Conservation (phyloP, 108 stramenopile genomes). For the Cyclotella cryptica region DNA sequence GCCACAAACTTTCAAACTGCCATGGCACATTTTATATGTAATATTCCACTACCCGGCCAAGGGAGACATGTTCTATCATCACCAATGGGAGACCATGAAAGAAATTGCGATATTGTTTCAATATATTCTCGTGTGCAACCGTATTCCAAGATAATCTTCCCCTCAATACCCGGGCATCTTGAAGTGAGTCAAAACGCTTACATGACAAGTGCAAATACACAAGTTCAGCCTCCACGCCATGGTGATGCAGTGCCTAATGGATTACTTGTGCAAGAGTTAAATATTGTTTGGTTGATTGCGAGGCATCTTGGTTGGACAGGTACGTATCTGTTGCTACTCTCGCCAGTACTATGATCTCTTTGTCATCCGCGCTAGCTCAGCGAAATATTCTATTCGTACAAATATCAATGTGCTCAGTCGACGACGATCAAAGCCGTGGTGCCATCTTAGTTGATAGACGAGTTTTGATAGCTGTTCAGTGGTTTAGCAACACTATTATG, state of each 20-base stretch:
- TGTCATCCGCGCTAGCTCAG: not conserved
- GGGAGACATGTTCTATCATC: conserved; percentile 55
- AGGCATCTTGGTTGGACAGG: conserved; percentile 61
- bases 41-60: conserved; percentile 65
- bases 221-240: conserved; percentile 9
- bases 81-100: conserved; percentile 1
- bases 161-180: conserved; percentile 17
- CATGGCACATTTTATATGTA: conserved; percentile 50
- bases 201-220: not conserved
- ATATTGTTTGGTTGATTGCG: conserved; percentile 68
- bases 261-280: conserved; percentile 31
- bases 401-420: conserved; percentile 24
- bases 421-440: conserved; percentile 47
- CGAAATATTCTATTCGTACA: not conserved
- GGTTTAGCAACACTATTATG: conserved; percentile 67
- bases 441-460: conserved; percentile 65
- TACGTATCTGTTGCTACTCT: not conserved
- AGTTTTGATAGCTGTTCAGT: conserved; percentile 69
- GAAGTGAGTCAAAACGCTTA: no score
- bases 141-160: conserved; percentile 29
- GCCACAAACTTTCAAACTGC: conserved; percentile 34
- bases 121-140: conserved; percentile 35
- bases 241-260: conserved; percentile 5
- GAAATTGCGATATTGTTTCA: not conserved
- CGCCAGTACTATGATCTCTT: not conserved